Percentiles rank a stretch among this genome's conserved stretches.
phyloP scores from a whole-genome alignment of 306 rosid species.

The Castanopsis chinensis region DNA sequence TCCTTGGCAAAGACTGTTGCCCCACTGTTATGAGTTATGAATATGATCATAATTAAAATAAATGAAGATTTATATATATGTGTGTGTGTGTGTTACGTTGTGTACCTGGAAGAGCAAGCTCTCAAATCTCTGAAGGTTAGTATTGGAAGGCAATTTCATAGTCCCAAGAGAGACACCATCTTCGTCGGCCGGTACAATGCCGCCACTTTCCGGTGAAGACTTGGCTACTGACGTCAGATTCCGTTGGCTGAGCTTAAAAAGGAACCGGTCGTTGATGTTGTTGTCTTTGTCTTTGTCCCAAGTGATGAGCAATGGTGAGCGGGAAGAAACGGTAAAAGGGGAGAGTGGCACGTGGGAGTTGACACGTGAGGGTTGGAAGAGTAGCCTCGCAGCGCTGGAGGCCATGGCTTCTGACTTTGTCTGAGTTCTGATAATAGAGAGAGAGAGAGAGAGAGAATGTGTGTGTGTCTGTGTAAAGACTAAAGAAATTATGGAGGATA shows the following conservation, averaged over 20 bases:
- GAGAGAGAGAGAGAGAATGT: neutral
- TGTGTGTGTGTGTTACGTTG: no score
- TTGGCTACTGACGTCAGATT: conserved; percentile 16
- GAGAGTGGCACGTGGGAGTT: conserved; percentile 26
- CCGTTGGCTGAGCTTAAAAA: conserved; percentile 17
- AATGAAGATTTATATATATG: neutral
- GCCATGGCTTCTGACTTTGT: conserved; percentile 41
- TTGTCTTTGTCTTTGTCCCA: neutral
- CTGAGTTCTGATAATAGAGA: neutral
- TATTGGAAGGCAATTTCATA: conserved; percentile 61
- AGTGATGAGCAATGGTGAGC: conserved; percentile 9
- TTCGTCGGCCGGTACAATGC: conserved; percentile 30
- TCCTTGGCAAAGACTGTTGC: conserved; percentile 91
- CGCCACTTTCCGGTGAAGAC: conserved; percentile 40
- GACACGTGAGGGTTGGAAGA: conserved; percentile 13
- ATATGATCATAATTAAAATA: no score
- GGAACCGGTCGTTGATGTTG: conserved; percentile 2
- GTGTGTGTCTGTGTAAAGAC: no score
- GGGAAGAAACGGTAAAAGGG: conserved; percentile 3
- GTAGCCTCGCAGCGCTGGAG: conserved; percentile 31
- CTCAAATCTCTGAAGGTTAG: conserved; percentile 65
- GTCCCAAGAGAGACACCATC: conserved; percentile 87
- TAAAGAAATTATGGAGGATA: no score
- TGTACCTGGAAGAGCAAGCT: conserved; percentile 71
- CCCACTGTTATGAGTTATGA: conserved; percentile 61